Percentiles rank a stretch among this genome's conserved stretches.
Evolutionary conservation across 2,329 filamentous ascomycete species (phyloP).

Genomic region (Alternaria gansuensis): DNA sequence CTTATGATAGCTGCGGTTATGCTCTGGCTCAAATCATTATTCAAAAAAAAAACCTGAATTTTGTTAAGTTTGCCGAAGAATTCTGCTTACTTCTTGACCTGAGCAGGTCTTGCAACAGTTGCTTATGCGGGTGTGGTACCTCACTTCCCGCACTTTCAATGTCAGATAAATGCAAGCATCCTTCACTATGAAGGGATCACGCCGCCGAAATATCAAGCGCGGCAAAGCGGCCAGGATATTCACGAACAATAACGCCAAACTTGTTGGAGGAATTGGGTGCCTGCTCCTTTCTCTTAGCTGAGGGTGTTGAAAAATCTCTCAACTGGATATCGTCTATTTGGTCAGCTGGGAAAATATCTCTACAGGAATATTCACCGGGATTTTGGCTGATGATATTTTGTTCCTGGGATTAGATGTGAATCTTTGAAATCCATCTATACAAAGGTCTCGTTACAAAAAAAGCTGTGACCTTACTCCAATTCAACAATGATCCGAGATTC

Average conservation of each 20-base stretch:
- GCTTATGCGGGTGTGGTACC: not conserved
- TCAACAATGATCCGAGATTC: slow-evolving; percentile 1
- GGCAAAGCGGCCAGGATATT: slow-evolving; percentile 3
- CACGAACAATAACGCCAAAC: not conserved
- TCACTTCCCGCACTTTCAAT: not conserved
- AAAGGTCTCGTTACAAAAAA: not conserved
- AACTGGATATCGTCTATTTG: not conserved
- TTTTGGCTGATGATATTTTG: not conserved
- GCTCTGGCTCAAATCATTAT: not conserved
- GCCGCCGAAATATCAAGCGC: not conserved
- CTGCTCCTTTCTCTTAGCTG: slow-evolving; percentile 1
- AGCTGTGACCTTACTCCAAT: slow-evolving; percentile 3
- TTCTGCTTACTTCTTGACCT: not conserved
- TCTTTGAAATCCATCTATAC: not conserved
- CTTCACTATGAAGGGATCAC: slow-evolving; percentile 4
- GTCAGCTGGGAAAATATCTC: not conserved
- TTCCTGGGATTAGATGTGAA: not conserved
- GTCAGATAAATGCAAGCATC: slow-evolving; percentile 1
- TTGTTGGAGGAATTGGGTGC: not conserved
- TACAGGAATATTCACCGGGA: not conserved
- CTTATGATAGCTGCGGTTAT: not conserved
- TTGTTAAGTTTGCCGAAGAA: slow-evolving; percentile 1
- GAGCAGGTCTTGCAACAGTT: not conserved
- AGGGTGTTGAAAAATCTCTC: not conserved
- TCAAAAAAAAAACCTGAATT: not conserved